These are phyloP conservation scores for Spongospora subterranea DNA, from an alignment of 208 protist genomes.

Conservation along the genomic window DNA sequence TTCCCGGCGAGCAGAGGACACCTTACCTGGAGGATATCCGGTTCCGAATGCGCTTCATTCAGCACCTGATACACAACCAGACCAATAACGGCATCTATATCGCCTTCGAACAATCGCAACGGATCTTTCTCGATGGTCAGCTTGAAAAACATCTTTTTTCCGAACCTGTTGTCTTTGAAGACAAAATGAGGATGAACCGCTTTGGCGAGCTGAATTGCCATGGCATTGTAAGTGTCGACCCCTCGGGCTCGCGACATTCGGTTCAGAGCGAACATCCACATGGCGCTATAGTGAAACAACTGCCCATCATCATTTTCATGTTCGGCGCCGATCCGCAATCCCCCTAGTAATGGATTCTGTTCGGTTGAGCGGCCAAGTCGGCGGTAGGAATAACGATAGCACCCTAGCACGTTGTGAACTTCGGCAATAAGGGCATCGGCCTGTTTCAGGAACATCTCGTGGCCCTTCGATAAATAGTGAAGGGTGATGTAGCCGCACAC, in stretches of 20 bases:
- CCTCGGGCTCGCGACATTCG: neutral
- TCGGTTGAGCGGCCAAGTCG: neutral
- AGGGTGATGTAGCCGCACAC: neutral
- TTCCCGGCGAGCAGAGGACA: neutral
- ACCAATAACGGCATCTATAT: neutral
- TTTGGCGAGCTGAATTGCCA: conserved; percentile 37
- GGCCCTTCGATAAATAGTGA: neutral
- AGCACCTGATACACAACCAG: neutral
- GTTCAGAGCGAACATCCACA: conserved; percentile 51
- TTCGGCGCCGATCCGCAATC: conserved; percentile 3
- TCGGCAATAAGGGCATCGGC: conserved; percentile 39
- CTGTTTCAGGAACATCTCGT: neutral
- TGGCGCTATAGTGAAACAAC: neutral
- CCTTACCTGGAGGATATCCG: conserved; percentile 1
- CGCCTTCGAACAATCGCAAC: neutral
- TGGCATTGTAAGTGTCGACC: neutral
- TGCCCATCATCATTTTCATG: conserved; percentile 34
- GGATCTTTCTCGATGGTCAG: neutral
- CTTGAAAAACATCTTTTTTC: neutral
- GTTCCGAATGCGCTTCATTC: neutral
- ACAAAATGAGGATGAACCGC: neutral
- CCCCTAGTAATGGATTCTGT: conserved; percentile 2
- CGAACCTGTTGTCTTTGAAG: neutral
- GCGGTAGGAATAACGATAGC: neutral
- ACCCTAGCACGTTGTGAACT: conserved; percentile 9